Evolutionary conservation across 208 protist species (phyloP).

Genomic region (Trypanosoma vivax): DNA sequence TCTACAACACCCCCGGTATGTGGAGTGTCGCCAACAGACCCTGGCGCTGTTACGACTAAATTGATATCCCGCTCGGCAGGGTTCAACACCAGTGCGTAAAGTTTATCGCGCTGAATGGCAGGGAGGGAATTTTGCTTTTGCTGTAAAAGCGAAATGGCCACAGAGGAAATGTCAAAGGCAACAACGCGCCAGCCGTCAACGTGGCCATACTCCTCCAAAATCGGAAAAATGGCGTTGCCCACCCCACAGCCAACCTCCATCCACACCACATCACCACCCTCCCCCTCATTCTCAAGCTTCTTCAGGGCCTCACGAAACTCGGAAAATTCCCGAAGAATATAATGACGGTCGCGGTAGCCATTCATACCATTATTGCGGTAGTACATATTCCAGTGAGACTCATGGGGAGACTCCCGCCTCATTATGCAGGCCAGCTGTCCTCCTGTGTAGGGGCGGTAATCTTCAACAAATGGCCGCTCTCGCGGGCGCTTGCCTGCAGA

Average conservation of each 20-base stretch:
- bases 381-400: slow-evolving; percentile 78
- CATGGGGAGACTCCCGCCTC: slow-evolving; percentile 24
- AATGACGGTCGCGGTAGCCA: slow-evolving; percentile 88
- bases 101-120: slow-evolving; percentile 28
- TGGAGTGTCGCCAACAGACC: not conserved
- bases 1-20: slow-evolving; percentile 20
- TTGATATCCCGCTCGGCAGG: slow-evolving; percentile 44
- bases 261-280: slow-evolving; percentile 24
- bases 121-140: slow-evolving; percentile 36
- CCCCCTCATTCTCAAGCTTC: not conserved
- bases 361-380: slow-evolving; percentile 88
- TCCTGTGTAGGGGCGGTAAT: slow-evolving; percentile 76
- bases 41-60: slow-evolving; percentile 12
- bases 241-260: slow-evolving; percentile 94
- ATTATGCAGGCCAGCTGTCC: slow-evolving; percentile 28
- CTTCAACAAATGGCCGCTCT: slow-evolving; percentile 54
- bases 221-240: slow-evolving; percentile 88
- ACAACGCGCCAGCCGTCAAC: slow-evolving; percentile 60
- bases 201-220: slow-evolving; percentile 75
- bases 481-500: slow-evolving; percentile 17
- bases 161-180: slow-evolving; percentile 87
- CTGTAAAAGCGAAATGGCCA: slow-evolving; percentile 78
- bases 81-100: slow-evolving; percentile 50
- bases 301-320: slow-evolving; percentile 48
- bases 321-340: slow-evolving; percentile 79